phyloP scores from a whole-genome alignment of 768 basidiomycete genomes.

The Naematelia aurantialba region DNA sequence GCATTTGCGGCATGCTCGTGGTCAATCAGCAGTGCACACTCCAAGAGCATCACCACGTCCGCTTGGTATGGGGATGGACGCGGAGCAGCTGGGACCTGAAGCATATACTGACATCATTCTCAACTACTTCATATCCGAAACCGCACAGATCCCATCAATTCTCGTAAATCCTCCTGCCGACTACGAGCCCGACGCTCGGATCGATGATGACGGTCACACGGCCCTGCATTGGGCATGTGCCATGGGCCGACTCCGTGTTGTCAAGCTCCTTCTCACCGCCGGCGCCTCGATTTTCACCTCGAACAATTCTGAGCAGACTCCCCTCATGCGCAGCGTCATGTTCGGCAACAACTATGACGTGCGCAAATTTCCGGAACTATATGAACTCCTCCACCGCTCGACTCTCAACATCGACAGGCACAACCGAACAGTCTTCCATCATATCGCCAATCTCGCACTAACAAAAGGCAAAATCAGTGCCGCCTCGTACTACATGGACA shows the following conservation, averaged over 20 bases:
- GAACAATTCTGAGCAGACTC: conserved; percentile 93
- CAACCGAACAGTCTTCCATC: conserved; percentile 96
- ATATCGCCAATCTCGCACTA: conserved; percentile 95
- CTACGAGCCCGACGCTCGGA: conserved; percentile 92
- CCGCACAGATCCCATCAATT: conserved; percentile 79
- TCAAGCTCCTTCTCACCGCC: conserved; percentile 86
- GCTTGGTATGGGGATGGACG: conserved; percentile 15
- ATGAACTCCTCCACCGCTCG: conserved; percentile 93
- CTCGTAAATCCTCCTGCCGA: conserved; percentile 82
- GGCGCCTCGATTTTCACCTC: conserved; percentile 96
- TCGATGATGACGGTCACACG: conserved; percentile 97
- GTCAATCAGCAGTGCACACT: conserved; percentile 36
- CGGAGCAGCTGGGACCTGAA: conserved; percentile 47
- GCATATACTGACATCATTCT: conserved; percentile 88
- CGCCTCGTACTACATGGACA: conserved; percentile 98
- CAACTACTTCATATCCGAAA: conserved; percentile 98
- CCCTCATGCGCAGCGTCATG: conserved; percentile 98
- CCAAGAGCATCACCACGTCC: conserved; percentile 26
- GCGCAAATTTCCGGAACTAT: conserved; percentile 95
- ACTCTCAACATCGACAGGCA: conserved; percentile 98
- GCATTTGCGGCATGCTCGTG: conserved; percentile 26
- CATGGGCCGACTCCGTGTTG: conserved; percentile 94
- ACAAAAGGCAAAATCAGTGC: conserved; percentile 97
- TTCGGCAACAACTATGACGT: conserved; percentile 99
- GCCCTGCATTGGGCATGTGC: conserved; percentile 98